Base-by-base conservation (phyloP, 2,329 filamentous ascomycete species). In the Diaporthe vexans region DNA sequence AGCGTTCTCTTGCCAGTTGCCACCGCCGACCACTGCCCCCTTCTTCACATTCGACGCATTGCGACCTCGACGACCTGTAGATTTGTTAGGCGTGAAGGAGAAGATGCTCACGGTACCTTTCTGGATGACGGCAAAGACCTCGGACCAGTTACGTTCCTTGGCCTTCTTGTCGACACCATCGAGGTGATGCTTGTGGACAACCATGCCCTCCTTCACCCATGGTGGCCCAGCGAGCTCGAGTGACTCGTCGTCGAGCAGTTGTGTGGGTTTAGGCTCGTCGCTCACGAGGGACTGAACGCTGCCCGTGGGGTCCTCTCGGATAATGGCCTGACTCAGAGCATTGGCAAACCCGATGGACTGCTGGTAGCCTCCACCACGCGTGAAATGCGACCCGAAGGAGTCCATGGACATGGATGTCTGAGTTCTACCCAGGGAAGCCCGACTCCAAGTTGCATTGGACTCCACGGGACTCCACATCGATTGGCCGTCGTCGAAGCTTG, bases 321-420 rank as follows among this genome's bases (percentile, higher is more conserved):
- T 98, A 77, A 98, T 99, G 48, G 96, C 96, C 82, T 98, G 96
- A 79, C 95, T 98, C 15, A 99, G 88, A 5, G 97, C 97, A 82
- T 98, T 98, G 72, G 97, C 97, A 81, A 99, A 99, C 0, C 97
- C 97, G 80, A 99, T 98, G 0, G 95, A 97, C 83, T 98, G 95
- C 83, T 98, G 95, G 82, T 96, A 98, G n/a, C 70, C 70, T 79
- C 97, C 95, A 56, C 91, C 92, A 61, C 92, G 90, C 7, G 91
- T 92, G 82, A 93, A 93, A 46, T 91, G 90, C 1, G 94, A 95
- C 26, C 92, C 93, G 78, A 98, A 92, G 0, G 95, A 98, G 81
- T 98, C 95, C 79, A 98, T 94, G 6, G 95, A 98, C 87, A 97
- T 94, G 4, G 95, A 96, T 0, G 95, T 95, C 76, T 97, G 92